Conservation (phyloP, 345 rosid genomes). For the Adansonia digitata region DNA sequence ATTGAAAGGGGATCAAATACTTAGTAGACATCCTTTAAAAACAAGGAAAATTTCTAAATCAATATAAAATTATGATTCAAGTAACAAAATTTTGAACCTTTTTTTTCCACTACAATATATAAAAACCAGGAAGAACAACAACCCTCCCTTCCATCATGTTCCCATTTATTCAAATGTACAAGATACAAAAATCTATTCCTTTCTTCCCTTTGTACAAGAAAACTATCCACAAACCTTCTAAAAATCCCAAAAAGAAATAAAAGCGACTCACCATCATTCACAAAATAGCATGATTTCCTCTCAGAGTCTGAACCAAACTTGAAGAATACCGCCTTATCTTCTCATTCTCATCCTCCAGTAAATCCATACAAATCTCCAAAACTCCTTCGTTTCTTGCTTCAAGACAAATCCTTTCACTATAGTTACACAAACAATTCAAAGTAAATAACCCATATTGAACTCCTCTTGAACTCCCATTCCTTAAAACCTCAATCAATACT, state of each 20-base stretch:
- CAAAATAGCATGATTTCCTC: slow-evolving; percentile 26
- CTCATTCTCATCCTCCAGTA: slow-evolving; percentile 73
- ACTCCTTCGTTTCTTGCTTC: slow-evolving; percentile 51
- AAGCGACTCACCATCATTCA: slow-evolving; percentile 39
- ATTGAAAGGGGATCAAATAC: not conserved
- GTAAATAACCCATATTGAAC: slow-evolving; percentile 70
- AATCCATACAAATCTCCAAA: slow-evolving; percentile 54
- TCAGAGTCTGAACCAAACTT: slow-evolving; percentile 52
- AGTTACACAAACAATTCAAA: slow-evolving; percentile 54
- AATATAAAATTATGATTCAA: slow-evolving; percentile 27
- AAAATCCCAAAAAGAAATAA: slow-evolving; percentile 5
- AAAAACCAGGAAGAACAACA: slow-evolving; percentile 13
- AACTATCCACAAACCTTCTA: slow-evolving; percentile 31
- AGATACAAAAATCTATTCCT: slow-evolving; percentile 24
- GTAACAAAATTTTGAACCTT: slow-evolving; percentile 19
- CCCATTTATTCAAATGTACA: slow-evolving; percentile 50
- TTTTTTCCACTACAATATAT: slow-evolving; percentile 23
- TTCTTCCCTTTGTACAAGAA: slow-evolving; percentile 41
- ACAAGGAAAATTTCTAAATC: slow-evolving; percentile 12
- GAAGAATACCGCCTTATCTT: slow-evolving; percentile 69
- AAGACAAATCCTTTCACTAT: slow-evolving; percentile 34
- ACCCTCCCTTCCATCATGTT: not conserved
- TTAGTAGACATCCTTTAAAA: slow-evolving; percentile 8
- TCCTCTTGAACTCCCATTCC: too few relatives aligned
- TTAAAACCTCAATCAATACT: slow-evolving; percentile 51